Percentiles rank a stretch among this genome's conserved stretches.
Conservation (phyloP, 2,329 filamentous ascomycete genomes). For the Aspergillus glaucus region DNA sequence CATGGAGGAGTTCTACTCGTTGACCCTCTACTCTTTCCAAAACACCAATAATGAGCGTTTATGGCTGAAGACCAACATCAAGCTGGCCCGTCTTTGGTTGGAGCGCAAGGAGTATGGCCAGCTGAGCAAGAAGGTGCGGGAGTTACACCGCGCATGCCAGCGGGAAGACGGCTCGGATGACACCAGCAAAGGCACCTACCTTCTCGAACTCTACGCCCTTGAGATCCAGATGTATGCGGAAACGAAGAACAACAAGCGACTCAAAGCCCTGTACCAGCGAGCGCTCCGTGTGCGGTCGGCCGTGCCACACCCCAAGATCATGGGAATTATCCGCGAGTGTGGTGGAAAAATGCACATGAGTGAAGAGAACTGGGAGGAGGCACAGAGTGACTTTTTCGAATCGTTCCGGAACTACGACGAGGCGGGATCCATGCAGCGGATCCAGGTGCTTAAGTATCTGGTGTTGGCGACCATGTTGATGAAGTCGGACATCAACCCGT, state of each 20-base stretch:
- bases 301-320: conserved; percentile 96
- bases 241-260: conserved; percentile 92
- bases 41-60: conserved; percentile 95
- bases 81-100: conserved; percentile 83
- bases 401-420: conserved; percentile 99
- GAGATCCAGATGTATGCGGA: conserved; percentile 99
- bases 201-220: conserved; percentile 88
- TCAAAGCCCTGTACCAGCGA: conserved; percentile 87
- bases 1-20: conserved; percentile 92
- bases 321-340: conserved; percentile 97
- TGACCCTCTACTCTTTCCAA: conserved; percentile 91
- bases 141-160: conserved; percentile 85
- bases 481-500: conserved; percentile 97
- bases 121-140: conserved; percentile 74
- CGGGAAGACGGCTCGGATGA: conserved; percentile 74
- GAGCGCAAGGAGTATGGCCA: conserved; percentile 82
- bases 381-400: conserved; percentile 96
- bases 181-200: conserved; percentile 91
- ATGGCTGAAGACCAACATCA: conserved; percentile 98
- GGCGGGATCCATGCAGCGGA: conserved; percentile 89
- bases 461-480: conserved; percentile 97
- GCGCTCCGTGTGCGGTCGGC: conserved; percentile 92
- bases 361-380: conserved; percentile 98
- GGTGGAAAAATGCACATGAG: conserved; percentile 99
- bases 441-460: conserved; percentile 95